phyloP scores from a whole-genome alignment of 2,329 filamentous ascomycete species.

The Zymoseptoria tritici region DNA sequence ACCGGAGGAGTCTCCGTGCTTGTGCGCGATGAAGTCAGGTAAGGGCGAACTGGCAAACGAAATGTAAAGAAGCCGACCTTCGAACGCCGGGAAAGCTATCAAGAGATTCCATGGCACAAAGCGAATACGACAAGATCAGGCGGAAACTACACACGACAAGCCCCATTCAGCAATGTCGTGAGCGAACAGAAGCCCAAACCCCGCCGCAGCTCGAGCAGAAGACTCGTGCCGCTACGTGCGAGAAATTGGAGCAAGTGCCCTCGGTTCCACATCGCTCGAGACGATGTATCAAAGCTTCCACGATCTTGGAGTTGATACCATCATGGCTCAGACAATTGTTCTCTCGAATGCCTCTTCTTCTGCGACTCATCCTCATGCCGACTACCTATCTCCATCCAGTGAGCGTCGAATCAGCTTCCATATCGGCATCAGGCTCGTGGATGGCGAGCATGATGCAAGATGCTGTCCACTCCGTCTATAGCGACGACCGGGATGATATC shows the following conservation, averaged over 20 bases:
- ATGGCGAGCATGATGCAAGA: background rate
- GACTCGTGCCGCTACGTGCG: background rate
- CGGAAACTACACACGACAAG: background rate
- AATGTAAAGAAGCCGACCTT: background rate
- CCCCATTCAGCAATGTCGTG: background rate
- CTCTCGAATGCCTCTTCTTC: background rate
- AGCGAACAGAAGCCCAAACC: background rate
- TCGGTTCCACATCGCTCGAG: background rate
- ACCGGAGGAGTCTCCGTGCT: background rate
- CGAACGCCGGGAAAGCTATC: background rate
- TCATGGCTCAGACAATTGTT: background rate
- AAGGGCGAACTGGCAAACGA: too few relatives aligned
- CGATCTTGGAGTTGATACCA: background rate
- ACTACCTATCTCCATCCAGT: background rate
- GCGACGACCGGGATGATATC: background rate
- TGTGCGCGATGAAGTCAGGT: too few relatives aligned
- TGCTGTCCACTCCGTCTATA: background rate
- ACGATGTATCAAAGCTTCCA: background rate
- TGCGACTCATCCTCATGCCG: background rate
- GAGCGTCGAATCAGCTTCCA: background rate
- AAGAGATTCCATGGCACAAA: background rate
- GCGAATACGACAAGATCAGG: background rate
- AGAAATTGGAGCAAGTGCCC: background rate
- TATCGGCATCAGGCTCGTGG: background rate
- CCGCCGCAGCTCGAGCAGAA: background rate